phyloP scores from a whole-genome alignment of 768 basidiomycete genomes.

The Amanita jacksonii region DNA sequence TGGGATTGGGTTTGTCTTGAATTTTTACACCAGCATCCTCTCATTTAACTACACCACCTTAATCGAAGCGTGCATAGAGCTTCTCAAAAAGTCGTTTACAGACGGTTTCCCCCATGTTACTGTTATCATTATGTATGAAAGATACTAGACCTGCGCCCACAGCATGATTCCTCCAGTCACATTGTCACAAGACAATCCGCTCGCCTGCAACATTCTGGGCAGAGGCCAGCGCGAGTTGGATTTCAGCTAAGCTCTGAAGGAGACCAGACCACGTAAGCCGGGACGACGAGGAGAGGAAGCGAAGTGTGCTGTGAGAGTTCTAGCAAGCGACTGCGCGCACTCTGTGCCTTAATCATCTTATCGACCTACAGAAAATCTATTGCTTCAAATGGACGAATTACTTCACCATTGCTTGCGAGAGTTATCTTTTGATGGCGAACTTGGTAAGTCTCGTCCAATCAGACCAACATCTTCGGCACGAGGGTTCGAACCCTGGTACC shows the following conservation, averaged over 20 bases:
- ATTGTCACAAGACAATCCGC: slow-evolving; percentile 3
- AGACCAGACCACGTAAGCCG: too few species aligned
- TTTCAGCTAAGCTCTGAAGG: too few species aligned
- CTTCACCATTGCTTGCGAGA: slow-evolving; percentile 79
- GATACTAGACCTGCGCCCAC: too few species aligned
- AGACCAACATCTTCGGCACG: slow-evolving; percentile 18
- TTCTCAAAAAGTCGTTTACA: not conserved
- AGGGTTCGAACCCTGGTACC: slow-evolving; percentile 35
- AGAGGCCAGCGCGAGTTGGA: too few species aligned
- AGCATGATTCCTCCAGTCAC: too few species aligned
- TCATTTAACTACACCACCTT: not conserved
- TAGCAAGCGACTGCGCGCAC: too few species aligned
- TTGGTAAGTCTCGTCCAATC: slow-evolving; percentile 48
- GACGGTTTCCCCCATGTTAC: not conserved
- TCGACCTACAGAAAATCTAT: too few species aligned
- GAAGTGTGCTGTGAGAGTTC: too few species aligned
- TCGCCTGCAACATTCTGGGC: too few species aligned
- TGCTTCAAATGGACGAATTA: slow-evolving; percentile 67
- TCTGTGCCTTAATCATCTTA: too few species aligned
- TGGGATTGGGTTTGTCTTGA: not conserved
- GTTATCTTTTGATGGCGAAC: slow-evolving; percentile 83
- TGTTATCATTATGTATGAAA: slow-evolving; percentile 1
- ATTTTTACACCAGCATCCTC: not conserved
- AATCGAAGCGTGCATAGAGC: not conserved
- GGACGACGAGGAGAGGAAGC: too few species aligned